Conservation (phyloP, 331 rosid genomes). For the Telfairia occidentalis region DNA sequence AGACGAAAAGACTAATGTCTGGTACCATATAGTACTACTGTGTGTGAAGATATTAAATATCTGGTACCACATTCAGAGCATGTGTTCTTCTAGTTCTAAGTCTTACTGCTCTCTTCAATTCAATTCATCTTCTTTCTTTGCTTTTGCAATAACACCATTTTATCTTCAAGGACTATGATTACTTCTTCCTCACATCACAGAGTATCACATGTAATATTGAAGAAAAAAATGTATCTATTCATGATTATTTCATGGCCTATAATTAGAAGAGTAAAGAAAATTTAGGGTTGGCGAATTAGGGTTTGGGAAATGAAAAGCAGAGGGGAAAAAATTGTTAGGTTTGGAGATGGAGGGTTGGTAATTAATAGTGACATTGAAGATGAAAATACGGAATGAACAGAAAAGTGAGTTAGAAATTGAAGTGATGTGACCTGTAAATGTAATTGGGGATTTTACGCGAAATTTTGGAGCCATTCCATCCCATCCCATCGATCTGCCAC, state of each 20-base stretch:
- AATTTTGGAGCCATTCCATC: slow-evolving; percentile 7
- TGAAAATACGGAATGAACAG: slow-evolving; percentile 1
- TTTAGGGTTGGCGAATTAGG: neutral
- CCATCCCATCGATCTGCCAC: neutral
- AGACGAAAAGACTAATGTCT: neutral
- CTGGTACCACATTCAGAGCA: neutral
- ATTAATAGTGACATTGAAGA: neutral
- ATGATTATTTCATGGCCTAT: too few relatives aligned
- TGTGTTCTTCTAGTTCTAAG: neutral
- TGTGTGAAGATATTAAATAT: neutral
- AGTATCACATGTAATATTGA: neutral
- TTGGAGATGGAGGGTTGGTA: neutral
- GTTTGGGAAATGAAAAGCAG: too few relatives aligned
- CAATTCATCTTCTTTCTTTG: neutral
- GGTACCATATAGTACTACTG: neutral
- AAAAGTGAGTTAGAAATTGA: neutral
- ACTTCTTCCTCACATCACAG: neutral
- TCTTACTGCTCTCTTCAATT: neutral
- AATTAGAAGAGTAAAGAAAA: neutral
- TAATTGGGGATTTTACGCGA: neutral
- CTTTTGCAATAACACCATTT: neutral
- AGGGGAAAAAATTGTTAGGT: too few relatives aligned
- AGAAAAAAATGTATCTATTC: neutral
- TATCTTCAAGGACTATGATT: neutral
- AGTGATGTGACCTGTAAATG: slow-evolving; percentile 7